Evolutionary conservation across 225 moss, liverwort and hornwort genomes (phyloP).

Genomic region (Anthoceros angustus): DNA sequence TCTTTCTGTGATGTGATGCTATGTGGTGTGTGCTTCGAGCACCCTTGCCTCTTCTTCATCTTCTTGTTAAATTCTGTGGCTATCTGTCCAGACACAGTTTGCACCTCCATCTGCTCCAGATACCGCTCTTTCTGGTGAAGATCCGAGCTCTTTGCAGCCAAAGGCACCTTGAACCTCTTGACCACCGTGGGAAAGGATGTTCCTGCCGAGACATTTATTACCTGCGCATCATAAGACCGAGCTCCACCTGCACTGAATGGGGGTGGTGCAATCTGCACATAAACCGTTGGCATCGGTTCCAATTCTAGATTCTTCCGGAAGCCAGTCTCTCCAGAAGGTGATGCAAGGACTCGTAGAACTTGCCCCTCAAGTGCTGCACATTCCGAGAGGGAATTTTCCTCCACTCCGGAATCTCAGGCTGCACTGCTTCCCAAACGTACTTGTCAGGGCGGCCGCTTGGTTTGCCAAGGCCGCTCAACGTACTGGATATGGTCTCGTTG

Average conservation of each 20-base stretch:
- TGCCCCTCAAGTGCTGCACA: no score
- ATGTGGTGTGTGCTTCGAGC: no score
- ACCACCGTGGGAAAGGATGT: conserved; percentile 11
- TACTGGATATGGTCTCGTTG: conserved; percentile 55
- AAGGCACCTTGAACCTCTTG: conserved; percentile 13
- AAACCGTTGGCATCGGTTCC: no score
- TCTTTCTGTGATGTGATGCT: no score
- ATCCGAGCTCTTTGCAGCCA: conserved; percentile 52
- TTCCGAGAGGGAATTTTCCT: no score
- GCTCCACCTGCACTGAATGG: conserved; percentile 82
- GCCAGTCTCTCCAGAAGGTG: no score
- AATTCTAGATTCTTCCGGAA: no score
- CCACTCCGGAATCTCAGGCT: no score
- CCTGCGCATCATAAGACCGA: conserved; percentile 54
- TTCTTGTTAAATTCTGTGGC: background rate
- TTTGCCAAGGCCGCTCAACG: conserved; percentile 28
- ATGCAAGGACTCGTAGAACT: no score
- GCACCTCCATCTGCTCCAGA: background rate
- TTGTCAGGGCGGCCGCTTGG: conserved; percentile 44
- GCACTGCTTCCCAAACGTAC: no score
- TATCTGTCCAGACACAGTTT: background rate
- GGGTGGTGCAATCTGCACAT: no score
- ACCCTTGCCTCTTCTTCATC: no score
- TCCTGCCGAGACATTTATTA: conserved; percentile 42
- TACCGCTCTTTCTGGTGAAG: conserved; percentile 14